Evolutionary conservation across 1,284 basidiomycete species (phyloP).

Genomic region (Ustilago trichophora): DNA sequence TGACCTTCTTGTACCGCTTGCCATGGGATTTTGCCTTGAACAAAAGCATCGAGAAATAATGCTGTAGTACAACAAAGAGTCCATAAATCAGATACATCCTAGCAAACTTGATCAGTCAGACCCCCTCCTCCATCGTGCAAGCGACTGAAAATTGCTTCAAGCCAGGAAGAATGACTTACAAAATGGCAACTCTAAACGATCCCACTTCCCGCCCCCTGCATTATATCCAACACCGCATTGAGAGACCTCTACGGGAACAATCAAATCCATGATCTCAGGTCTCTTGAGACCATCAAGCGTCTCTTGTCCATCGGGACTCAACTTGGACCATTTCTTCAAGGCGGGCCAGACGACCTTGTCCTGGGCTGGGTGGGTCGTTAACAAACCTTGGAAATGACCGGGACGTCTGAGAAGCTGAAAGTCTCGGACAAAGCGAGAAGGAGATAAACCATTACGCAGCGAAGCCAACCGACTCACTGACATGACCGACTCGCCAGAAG

Average conservation of each 20-base stretch:
- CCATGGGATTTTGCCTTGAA: slow-evolving; percentile 44
- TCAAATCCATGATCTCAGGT: slow-evolving; percentile 14
- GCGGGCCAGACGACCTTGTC: slow-evolving; percentile 45
- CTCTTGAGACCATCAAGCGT: slow-evolving; percentile 35
- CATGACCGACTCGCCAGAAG: slow-evolving; percentile 19
- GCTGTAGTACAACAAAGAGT: background rate
- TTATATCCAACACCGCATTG: slow-evolving; percentile 37
- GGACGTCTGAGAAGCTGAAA: slow-evolving; percentile 28
- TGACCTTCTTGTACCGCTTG: background rate
- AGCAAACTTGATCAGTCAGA: too few species aligned
- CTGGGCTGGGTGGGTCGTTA: slow-evolving; percentile 2
- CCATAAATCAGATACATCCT: too few species aligned
- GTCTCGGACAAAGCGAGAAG: slow-evolving; percentile 20
- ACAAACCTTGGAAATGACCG: slow-evolving; percentile 22
- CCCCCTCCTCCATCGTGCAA: too few species aligned
- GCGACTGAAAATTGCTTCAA: too few species aligned
- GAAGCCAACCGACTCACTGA: slow-evolving; percentile 14
- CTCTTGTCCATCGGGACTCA: slow-evolving; percentile 24
- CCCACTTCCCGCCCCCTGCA: slow-evolving; percentile 33
- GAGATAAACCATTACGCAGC: slow-evolving; percentile 16
- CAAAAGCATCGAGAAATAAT: slow-evolving; percentile 52
- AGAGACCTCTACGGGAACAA: slow-evolving; percentile 49
- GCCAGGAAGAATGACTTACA: slow-evolving; percentile 1
- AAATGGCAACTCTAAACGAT: slow-evolving; percentile 49
- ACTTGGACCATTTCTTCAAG: slow-evolving; percentile 22